A percentile compares a stretch with the other conserved stretches of the same genome.
Conservation (phyloP, 768 basidiomycete species). For the Leccinum rimulosum region DNA sequence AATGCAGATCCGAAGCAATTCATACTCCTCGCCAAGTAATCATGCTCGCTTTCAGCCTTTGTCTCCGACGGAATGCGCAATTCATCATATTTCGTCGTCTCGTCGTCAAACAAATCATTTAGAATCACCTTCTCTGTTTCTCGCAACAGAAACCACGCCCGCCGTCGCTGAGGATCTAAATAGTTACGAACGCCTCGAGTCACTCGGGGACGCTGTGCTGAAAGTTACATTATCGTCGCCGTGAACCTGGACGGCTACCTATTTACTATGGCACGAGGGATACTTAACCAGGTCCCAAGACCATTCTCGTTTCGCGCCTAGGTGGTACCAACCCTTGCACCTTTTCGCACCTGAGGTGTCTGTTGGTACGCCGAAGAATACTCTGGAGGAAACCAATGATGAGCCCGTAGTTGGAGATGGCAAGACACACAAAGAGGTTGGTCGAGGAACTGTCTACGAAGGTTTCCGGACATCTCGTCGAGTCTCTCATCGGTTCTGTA, state of each 20-base stretch:
- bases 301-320: slow-evolving; percentile 46
- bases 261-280: slow-evolving; percentile 77
- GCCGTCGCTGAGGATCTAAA: slow-evolving; percentile 44
- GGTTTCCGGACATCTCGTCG: slow-evolving; percentile 80
- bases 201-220: slow-evolving; percentile 71
- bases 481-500: slow-evolving; percentile 64
- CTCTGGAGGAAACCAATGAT: slow-evolving; percentile 28
- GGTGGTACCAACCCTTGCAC: slow-evolving; percentile 39
- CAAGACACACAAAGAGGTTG: slow-evolving; percentile 23
- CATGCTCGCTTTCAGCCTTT: slow-evolving; percentile 46
- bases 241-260: slow-evolving; percentile 58
- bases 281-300: slow-evolving; percentile 64
- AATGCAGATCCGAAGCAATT: slow-evolving; percentile 5
- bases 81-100: slow-evolving; percentile 60
- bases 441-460: slow-evolving; percentile 64
- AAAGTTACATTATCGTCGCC: slow-evolving; percentile 51
- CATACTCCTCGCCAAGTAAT: slow-evolving; percentile 43
- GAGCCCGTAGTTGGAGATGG: slow-evolving; percentile 21
- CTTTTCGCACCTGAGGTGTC: slow-evolving; percentile 10
- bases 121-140: slow-evolving; percentile 41
- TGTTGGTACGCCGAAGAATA: not conserved
- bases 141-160: slow-evolving; percentile 59
- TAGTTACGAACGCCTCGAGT: slow-evolving; percentile 37
- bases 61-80: slow-evolving; percentile 49
- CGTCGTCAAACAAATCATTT: slow-evolving; percentile 46